Conservation (phyloP, 2,329 filamentous ascomycete genomes). For the Coniosporium tulheliwenetii region DNA sequence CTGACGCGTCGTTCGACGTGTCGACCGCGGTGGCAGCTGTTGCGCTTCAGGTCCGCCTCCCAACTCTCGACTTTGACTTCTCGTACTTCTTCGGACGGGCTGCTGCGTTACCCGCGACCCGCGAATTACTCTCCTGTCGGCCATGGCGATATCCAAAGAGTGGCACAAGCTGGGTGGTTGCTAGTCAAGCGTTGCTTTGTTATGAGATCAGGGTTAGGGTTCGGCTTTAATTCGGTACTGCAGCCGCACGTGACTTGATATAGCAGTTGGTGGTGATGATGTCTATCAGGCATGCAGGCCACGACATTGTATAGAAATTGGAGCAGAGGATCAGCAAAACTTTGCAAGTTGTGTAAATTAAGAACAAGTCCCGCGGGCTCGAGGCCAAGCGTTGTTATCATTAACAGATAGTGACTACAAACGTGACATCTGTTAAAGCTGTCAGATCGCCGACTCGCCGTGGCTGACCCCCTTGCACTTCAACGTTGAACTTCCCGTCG, state of each 20-base stretch:
- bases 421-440: too few species aligned
- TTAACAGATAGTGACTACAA: too few species aligned
- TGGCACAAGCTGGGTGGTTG: constrained; percentile 11
- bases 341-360: too few species aligned
- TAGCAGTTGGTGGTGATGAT: not conserved
- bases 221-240: not conserved
- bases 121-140: too few species aligned
- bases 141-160: constrained; percentile 5
- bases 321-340: too few species aligned
- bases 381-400: too few species aligned
- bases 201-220: not conserved
- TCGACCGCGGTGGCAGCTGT: constrained; percentile 5
- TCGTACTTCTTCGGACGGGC: constrained; percentile 12
- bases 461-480: too few species aligned
- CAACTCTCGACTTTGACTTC: constrained; percentile 24
- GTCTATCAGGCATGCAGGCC: too few species aligned
- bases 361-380: too few species aligned
- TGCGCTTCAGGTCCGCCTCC: constrained; percentile 7
- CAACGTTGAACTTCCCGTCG: too few species aligned
- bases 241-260: not conserved
- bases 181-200: constrained; percentile 10
- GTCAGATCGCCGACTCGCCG: too few species aligned
- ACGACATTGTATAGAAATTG: too few species aligned
- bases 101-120: constrained; percentile 9
- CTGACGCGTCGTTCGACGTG: constrained; percentile 14